Conservation (phyloP, 2,329 filamentous ascomycete species). For the Leptodontidium sp. region DNA sequence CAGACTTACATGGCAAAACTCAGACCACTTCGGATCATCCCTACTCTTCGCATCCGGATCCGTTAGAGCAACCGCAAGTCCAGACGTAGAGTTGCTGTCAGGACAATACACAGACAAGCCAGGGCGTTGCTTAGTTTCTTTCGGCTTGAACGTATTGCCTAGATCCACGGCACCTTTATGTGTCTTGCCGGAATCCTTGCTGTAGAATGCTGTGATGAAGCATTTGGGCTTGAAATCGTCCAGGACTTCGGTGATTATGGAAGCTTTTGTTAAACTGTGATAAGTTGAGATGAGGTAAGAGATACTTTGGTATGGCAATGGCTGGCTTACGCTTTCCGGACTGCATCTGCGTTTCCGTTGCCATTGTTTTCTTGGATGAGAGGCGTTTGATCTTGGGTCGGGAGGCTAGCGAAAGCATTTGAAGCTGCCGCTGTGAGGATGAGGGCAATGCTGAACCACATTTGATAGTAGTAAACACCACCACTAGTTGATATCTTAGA, state of each 20-base stretch:
- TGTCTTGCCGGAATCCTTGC: conserved; percentile 39
- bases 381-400: conserved; percentile 29
- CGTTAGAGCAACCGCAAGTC: conserved; percentile 59
- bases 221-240: conserved; percentile 63
- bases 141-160: conserved; percentile 51
- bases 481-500: neutral
- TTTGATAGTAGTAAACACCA: conserved; percentile 6
- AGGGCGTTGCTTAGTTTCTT: conserved; percentile 44
- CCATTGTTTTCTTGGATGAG: conserved; percentile 34
- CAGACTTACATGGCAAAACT: conserved; percentile 58
- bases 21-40: conserved; percentile 60
- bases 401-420: conserved; percentile 7
- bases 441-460: conserved; percentile 15
- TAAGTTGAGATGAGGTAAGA: conserved; percentile 32
- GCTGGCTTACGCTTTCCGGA: conserved; percentile 22
- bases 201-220: conserved; percentile 57
- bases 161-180: conserved; percentile 52
- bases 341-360: conserved; percentile 34
- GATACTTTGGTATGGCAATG: neutral
- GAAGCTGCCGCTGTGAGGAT: conserved; percentile 7
- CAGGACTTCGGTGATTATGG: conserved; percentile 53
- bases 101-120: conserved; percentile 45
- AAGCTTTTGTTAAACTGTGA: conserved; percentile 33
- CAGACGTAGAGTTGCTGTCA: conserved; percentile 27
- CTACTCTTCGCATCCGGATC: conserved; percentile 66